Evolutionary conservation across 148 eudicot genomes (phyloP).

Genomic region (Spergularia marina): DNA sequence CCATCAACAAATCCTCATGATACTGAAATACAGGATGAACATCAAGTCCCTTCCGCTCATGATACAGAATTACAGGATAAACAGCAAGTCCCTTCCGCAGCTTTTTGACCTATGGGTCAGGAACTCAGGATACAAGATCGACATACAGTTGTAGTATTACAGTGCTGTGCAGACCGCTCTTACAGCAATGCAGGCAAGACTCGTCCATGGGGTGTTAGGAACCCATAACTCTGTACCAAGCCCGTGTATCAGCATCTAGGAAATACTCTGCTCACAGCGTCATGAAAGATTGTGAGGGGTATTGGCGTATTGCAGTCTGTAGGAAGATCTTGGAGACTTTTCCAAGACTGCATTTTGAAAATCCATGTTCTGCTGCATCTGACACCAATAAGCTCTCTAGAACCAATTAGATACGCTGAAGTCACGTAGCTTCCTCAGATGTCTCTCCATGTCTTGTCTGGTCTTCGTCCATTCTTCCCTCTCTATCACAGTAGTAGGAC

Average conservation of each 20-base stretch:
- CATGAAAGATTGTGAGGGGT: background rate
- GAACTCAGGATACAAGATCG: too few relatives aligned
- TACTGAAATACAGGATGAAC: background rate
- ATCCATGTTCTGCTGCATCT: background rate
- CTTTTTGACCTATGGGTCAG: too few relatives aligned
- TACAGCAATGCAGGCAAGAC: too few relatives aligned
- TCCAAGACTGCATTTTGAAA: background rate
- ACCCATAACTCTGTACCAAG: too few relatives aligned
- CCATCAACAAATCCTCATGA: background rate
- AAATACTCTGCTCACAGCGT: background rate
- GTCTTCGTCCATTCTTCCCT: conserved; percentile 78
- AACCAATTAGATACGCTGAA: conserved; percentile 91
- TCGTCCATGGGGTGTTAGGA: too few relatives aligned
- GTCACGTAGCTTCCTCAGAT: conserved; percentile 82
- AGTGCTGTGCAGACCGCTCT: too few relatives aligned
- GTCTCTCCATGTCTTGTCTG: conserved; percentile 87
- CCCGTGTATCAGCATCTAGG: background rate
- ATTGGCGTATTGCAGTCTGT: background rate
- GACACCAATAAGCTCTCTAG: conserved; percentile 23
- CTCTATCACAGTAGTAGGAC: conserved; percentile 77
- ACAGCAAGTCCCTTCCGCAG: too few relatives aligned
- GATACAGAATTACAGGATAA: too few relatives aligned
- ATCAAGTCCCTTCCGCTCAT: too few relatives aligned
- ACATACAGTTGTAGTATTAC: too few relatives aligned
- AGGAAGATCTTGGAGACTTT: background rate